Evolutionary conservation across 306 rosid genomes (phyloP).

Genomic region (Prunus mume): DNA sequence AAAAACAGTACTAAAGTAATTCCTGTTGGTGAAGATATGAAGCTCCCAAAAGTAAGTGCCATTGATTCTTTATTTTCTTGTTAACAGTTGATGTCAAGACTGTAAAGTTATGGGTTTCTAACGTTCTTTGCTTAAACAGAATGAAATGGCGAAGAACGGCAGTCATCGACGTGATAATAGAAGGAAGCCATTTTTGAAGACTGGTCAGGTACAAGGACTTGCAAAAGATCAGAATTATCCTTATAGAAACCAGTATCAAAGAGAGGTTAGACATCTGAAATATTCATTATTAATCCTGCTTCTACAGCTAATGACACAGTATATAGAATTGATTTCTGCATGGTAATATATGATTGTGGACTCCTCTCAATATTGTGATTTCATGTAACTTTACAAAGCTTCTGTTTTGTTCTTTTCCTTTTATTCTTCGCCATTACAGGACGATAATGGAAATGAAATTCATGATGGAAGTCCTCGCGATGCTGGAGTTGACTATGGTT

Average conservation of each 20-base stretch:
- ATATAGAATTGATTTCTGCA: not conserved
- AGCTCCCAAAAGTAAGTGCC: constrained; percentile 52
- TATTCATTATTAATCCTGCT: constrained; percentile 15
- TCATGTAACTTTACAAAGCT: constrained; percentile 15
- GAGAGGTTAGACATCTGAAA: constrained; percentile 51
- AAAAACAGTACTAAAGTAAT: constrained; percentile 32
- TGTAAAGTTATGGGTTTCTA: constrained; percentile 17
- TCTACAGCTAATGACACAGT: not conserved
- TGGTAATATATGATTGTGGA: not conserved
- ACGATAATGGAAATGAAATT: constrained; percentile 48
- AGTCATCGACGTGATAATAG: constrained; percentile 44
- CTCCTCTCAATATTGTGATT: not conserved
- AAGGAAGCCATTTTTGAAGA: constrained; percentile 49
- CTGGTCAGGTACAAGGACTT: constrained; percentile 45
- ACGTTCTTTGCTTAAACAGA: constrained; percentile 37
- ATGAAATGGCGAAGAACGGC: constrained; percentile 49
- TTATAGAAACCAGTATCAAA: constrained; percentile 40
- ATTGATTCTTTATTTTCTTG: constrained; percentile 26
- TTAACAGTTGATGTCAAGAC: constrained; percentile 21
- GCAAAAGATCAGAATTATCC: constrained; percentile 47
- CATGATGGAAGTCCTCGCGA: constrained; percentile 47
- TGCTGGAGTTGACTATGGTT: constrained; percentile 44
- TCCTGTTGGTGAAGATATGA: constrained; percentile 52
- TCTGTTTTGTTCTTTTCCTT: constrained; percentile 24
- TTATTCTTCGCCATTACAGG: constrained; percentile 34